A percentile compares a stretch with the other conserved stretches of the same genome.
phyloP scores from a whole-genome alignment of 1,284 basidiomycete genomes.

The Athelia psychrophila region DNA sequence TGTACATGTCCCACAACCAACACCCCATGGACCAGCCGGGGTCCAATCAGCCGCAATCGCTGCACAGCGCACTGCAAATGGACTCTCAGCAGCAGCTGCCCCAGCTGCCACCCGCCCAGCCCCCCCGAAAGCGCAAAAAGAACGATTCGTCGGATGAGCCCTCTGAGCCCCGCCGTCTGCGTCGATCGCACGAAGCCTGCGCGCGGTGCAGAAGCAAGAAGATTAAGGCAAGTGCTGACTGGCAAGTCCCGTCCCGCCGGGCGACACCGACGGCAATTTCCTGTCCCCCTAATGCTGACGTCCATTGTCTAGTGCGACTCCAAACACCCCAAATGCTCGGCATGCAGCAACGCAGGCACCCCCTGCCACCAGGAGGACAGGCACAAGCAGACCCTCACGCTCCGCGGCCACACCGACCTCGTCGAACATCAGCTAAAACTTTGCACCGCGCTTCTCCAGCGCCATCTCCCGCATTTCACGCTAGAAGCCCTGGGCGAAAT shows the following conservation, averaged over 20 bases:
- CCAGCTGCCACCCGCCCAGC: slow-evolving; percentile 28
- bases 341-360: slow-evolving; percentile 74
- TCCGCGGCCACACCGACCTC: slow-evolving; percentile 74
- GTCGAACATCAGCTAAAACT: slow-evolving; percentile 74
- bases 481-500: slow-evolving; percentile 65
- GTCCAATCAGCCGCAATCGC: slow-evolving; percentile 38
- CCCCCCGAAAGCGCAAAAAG: slow-evolving; percentile 49
- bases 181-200: slow-evolving; percentile 85
- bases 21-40: background rate
- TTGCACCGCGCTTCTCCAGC: slow-evolving; percentile 72
- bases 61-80: slow-evolving; percentile 64
- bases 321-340: slow-evolving; percentile 79
- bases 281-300: slow-evolving; percentile 36
- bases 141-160: slow-evolving; percentile 49
- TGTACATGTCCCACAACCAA: slow-evolving; percentile 11
- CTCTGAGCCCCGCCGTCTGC: slow-evolving; percentile 71
- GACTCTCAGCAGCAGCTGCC: slow-evolving; percentile 48
- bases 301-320: slow-evolving; percentile 72
- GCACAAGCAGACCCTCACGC: slow-evolving; percentile 78
- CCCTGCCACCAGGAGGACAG: slow-evolving; percentile 81
- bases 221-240: slow-evolving; percentile 90
- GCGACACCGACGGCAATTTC: slow-evolving; percentile 80
- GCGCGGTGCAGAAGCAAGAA: slow-evolving; percentile 87
- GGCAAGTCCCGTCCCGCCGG: slow-evolving; percentile 47
- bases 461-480: slow-evolving; percentile 61